Conservation (phyloP, 108 stramenopile genomes). For the Skeletonema grethae region DNA sequence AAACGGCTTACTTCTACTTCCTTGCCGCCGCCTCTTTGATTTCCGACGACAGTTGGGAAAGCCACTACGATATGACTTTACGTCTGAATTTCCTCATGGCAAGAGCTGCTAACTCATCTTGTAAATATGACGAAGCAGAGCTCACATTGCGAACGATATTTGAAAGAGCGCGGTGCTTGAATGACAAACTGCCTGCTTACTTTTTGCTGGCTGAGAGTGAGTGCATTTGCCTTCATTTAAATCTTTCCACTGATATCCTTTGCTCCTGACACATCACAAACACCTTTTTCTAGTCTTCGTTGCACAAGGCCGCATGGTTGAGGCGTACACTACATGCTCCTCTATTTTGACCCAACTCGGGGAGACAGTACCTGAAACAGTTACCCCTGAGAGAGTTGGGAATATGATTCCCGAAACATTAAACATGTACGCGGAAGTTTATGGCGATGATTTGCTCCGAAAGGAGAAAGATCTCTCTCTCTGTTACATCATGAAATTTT, state of each 20-base stretch:
- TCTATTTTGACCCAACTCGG: neutral
- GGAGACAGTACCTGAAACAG: neutral
- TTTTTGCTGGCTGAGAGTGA: neutral
- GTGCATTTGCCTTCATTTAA: neutral
- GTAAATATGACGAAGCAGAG: neutral
- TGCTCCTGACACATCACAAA: too few relatives aligned
- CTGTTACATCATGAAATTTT: neutral
- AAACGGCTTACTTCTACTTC: constrained; percentile 26
- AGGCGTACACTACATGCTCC: neutral
- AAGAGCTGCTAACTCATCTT: neutral
- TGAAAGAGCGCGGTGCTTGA: neutral
- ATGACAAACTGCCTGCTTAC: neutral
- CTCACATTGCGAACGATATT: neutral
- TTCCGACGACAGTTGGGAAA: constrained; percentile 12
- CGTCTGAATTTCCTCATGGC: neutral
- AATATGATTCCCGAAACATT: neutral
- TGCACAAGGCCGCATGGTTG: neutral
- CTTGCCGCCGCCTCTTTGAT: constrained; percentile 7
- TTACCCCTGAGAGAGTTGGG: neutral
- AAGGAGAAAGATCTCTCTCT: neutral
- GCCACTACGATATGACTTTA: neutral
- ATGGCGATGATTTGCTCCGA: too few relatives aligned
- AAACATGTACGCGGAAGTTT: too few relatives aligned
- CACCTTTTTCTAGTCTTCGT: too few relatives aligned
- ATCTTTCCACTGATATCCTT: too few relatives aligned